These are phyloP conservation scores for Sapria himalayana DNA, from an alignment of 345 rosid species.

Conservation along the genomic window DNA sequence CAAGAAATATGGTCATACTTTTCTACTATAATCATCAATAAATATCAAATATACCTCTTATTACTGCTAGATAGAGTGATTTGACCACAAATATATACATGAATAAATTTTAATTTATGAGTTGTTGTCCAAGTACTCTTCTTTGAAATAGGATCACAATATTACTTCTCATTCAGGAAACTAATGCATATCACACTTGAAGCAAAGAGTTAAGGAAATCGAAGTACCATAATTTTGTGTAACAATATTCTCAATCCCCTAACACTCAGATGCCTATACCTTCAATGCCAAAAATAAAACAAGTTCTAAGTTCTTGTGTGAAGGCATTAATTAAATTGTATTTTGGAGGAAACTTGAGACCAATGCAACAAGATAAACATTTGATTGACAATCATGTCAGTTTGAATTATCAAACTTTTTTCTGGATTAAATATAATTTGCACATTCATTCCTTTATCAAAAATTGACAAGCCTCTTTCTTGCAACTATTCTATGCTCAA, in stretches of 20 bases:
- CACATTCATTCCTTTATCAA: neutral
- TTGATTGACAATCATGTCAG: too few species aligned
- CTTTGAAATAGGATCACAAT: neutral
- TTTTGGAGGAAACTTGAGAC: neutral
- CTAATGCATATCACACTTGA: neutral
- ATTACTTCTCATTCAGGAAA: constrained; percentile 1
- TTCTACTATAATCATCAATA: constrained; percentile 2
- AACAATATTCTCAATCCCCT: neutral
- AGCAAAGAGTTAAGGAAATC: neutral
- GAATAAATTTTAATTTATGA: neutral
- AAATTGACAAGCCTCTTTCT: neutral
- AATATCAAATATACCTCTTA: neutral
- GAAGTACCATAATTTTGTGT: neutral
- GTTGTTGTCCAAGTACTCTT: neutral
- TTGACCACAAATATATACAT: neutral
- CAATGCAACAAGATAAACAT: too few species aligned
- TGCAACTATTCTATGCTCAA: constrained; percentile 3
- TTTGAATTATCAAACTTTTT: neutral
- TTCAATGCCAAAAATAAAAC: neutral
- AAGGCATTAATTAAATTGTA: too few species aligned
- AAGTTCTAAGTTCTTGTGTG: too few species aligned
- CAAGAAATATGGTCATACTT: neutral
- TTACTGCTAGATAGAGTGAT: constrained; percentile 1
- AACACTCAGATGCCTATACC: neutral
- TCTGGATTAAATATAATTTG: neutral